Percentiles rank a stretch among this genome's conserved stretches.
phyloP scores from a whole-genome alignment of 441 rosid species.

The Euphorbia corollata region DNA sequence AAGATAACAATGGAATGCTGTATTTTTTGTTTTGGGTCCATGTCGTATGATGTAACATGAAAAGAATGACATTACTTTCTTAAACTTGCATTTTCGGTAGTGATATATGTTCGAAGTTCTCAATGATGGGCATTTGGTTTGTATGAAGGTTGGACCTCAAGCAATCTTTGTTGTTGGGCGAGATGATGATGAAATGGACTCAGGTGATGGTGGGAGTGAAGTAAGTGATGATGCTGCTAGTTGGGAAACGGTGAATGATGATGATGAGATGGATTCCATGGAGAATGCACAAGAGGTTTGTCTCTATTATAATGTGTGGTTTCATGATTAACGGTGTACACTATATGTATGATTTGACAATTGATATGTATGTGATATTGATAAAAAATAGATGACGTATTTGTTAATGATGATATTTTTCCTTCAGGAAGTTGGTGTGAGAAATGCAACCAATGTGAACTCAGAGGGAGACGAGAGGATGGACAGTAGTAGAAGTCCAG shows the following conservation, averaged over 20 bases:
- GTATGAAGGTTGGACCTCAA: constrained; percentile 90
- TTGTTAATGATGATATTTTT: constrained; percentile 20
- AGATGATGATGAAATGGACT: constrained; percentile 75
- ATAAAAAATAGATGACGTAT: not conserved
- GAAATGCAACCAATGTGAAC: constrained; percentile 28
- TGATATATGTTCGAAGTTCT: constrained; percentile 14
- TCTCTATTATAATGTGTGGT: constrained; percentile 27
- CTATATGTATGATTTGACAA: too few relatives aligned
- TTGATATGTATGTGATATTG: not conserved
- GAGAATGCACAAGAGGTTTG: constrained; percentile 63
- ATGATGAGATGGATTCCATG: constrained; percentile 45
- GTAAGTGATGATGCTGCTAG: constrained; percentile 83
- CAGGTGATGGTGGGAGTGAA: constrained; percentile 76
- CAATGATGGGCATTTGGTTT: constrained; percentile 22
- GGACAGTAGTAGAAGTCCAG: constrained; percentile 50
- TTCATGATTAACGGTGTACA: constrained; percentile 4
- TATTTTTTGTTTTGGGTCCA: not conserved
- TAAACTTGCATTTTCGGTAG: not conserved
- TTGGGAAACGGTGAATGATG: constrained; percentile 92
- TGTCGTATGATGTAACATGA: not conserved
- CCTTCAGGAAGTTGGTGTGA: constrained; percentile 47
- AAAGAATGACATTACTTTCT: not conserved
- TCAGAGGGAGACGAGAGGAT: constrained; percentile 39
- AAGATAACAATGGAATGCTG: not conserved
- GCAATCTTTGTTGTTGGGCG: constrained; percentile 93